Base-by-base conservation (phyloP, 148 eudicot species). In the Rhododendron henanense region DNA sequence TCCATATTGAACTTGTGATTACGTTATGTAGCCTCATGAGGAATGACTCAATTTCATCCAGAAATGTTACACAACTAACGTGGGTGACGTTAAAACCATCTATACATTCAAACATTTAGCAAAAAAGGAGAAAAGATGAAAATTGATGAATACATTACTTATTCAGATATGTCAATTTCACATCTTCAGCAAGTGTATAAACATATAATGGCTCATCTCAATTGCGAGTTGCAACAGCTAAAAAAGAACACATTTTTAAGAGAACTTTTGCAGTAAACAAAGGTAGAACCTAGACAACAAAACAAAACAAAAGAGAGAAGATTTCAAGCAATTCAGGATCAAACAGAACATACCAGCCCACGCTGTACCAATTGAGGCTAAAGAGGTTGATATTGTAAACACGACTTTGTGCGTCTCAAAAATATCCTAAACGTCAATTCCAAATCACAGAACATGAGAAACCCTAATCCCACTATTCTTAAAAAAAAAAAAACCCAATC, bases 321-420 rank as follows among this genome's bases (percentile, higher is more conserved):
- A 14, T 18, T 44, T 73, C 41, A 31, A 11, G 65, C 55, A 39
- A 37, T 33, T 84, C 15, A n/a, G 71, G 50, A 39, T 53, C 55
- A 57, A 37, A 55, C 50, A 73, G 25, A 44, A 87, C 92, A 83
- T 81, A 96, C 99, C 99, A 50, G 90, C 88, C 94, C 94, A 97
- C 25, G 98, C 99, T 51, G 96, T 94, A 81, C 87, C 94, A 86
- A 95, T 92, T 13, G 99, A 97, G 65, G 98, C 98, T 33, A 94
- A 84, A 73, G 99, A 97, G 59, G 98, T 97, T 55, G 89, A 86
- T 67, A 97, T 85, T n/a, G 99, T 97, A 85, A 97, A 94, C 6
- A 95, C 98, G 86, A 97, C 96, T 87, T 84, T 94, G 85, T 97
- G 99, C 93, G 95, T 90, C 93, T 97, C 99, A 89, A 97, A 97